Evolutionary conservation across 495 filamentous ascomycete genomes (phyloP), one percentile per base, ranked within the genome.

Genomic region (Penicillium egyptiacum): DNA sequence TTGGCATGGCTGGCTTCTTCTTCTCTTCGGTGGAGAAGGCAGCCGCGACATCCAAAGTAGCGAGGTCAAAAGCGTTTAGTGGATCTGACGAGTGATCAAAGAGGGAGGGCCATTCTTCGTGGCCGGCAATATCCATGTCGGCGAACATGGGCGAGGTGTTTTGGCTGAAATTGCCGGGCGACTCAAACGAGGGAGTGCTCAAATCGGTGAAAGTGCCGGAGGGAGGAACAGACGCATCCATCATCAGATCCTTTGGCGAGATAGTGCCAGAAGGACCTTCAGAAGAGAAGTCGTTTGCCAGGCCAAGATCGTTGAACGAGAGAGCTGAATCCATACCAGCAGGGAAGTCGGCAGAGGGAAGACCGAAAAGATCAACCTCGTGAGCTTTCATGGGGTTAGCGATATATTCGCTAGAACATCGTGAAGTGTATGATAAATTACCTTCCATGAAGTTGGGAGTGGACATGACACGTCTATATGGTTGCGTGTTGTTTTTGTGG

Each of bases 131-230:
- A 42, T 78, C 75, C 50, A 69, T 30, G 40, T 77, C 73, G 19
- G 68, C 57, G 62, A 75, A 71, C 59, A 86, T 77, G 19, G 92
- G 92, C 49, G 92, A 96, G 1, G 87, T 83, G 56, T 94, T 86
- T 57, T 85, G 90, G 65, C 81, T 83, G 59, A 66, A 79, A 61
- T 61, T 80, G 70, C 67, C 84, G 19, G 91, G 90, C 35, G 89
- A 92, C 55, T 87, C 89, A 70, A 84, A 86, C 39, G 87, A 84
- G 22, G 88, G 92, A 51, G 92, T 95, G 53, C 91, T 94, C 62
- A 96, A 63, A 56, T 91, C 86, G 7, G 92, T 95, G 67, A 91
- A 88, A 14, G 90, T 85, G 40, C 87, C 79, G 0, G 92, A 96
- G 52, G 91, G 89, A 39, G 91, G 90, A 28, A 90, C 85, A 53